Percentiles rank a stretch among this genome's conserved stretches.
phyloP scores from a whole-genome alignment of 2,329 filamentous ascomycete species.

The Aspergillus alliaceus region DNA sequence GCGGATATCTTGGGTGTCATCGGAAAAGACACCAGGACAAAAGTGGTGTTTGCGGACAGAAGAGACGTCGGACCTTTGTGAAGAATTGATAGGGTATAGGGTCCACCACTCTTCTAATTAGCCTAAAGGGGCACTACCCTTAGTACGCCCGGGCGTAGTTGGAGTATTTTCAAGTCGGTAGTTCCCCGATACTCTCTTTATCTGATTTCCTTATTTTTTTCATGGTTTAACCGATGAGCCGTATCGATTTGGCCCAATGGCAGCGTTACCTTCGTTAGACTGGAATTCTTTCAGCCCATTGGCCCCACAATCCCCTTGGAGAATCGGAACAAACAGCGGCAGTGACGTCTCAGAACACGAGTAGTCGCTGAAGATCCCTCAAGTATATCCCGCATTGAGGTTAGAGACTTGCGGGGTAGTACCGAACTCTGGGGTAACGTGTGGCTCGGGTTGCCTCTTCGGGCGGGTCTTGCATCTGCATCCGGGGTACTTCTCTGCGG shows the following conservation, averaged over 20 bases:
- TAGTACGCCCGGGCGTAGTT: no score
- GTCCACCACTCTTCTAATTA: no score
- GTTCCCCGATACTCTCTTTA: neutral
- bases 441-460: constrained; percentile 13
- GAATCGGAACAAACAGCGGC: no score
- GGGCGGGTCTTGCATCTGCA: neutral
- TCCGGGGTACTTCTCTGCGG: neutral
- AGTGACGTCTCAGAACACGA: neutral
- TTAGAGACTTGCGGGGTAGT: constrained; percentile 6
- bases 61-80: neutral
- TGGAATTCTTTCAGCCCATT: neutral
- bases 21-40: no score
- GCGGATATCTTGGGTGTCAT: no score
- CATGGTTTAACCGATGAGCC: neutral
- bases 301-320: neutral
- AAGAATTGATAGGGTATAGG: neutral
- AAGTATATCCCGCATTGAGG: neutral
- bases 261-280: neutral
- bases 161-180: no score
- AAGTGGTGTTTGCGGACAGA: neutral
- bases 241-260: neutral
- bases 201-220: neutral
- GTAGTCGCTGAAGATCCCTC: neutral
- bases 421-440: constrained; percentile 4
- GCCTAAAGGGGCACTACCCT: no score